Conservation (phyloP, 2,329 filamentous ascomycete genomes). For the Penicillium paneum region DNA sequence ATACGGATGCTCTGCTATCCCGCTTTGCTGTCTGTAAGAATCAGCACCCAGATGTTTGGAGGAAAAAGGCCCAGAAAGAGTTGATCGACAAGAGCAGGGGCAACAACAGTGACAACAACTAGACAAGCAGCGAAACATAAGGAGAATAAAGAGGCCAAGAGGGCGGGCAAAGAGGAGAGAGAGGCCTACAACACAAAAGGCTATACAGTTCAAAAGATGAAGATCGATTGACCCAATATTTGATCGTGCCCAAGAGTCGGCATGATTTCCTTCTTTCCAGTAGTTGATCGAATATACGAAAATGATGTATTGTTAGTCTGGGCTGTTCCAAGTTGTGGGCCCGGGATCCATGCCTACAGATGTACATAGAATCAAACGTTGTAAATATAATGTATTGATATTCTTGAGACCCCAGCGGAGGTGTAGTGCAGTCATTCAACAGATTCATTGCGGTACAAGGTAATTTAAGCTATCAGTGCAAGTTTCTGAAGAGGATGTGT, state of each 20-base stretch:
- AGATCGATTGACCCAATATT: not conserved
- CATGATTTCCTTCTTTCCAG: not conserved
- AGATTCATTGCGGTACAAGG: not conserved
- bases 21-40: constrained; percentile 43
- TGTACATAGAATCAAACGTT: not conserved
- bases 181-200: not conserved
- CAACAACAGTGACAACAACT: not conserved
- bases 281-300: no score
- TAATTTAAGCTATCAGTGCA: not conserved
- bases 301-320: not conserved
- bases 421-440: not conserved
- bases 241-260: no score
- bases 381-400: not conserved
- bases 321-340: not conserved
- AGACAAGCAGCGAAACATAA: not conserved
- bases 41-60: constrained; percentile 14
- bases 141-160: not conserved
- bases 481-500: not conserved
- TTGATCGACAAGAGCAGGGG: no score
- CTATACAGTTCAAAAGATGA: not conserved
- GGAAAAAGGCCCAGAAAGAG: not conserved
- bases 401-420: not conserved
- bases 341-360: not conserved
- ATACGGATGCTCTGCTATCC: constrained; percentile 59
- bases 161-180: not conserved